phyloP scores from a whole-genome alignment of 306 rosid genomes.

The Sesbania bispinosa region DNA sequence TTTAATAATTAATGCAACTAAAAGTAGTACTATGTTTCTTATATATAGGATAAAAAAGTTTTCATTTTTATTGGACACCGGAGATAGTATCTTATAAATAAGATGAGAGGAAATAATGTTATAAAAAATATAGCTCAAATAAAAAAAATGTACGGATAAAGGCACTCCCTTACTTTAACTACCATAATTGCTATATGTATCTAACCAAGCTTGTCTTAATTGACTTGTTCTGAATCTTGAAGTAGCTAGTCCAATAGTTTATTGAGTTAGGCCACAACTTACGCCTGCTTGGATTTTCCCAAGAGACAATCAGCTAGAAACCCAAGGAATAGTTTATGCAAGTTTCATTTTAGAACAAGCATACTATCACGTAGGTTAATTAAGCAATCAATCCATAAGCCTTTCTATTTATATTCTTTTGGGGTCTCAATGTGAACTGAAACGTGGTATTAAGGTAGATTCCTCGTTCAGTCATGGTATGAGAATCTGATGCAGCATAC shows the following conservation, averaged over 20 bases:
- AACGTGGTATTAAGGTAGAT: conserved; percentile 28
- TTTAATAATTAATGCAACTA: no score
- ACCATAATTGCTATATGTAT: conserved; percentile 11
- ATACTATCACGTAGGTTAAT: conserved; percentile 23
- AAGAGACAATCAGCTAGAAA: conserved; percentile 43
- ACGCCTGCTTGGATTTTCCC: conserved; percentile 38
- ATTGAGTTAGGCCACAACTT: conserved; percentile 21
- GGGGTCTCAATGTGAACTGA: not conserved
- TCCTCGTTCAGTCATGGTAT: conserved; percentile 32
- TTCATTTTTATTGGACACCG: no score
- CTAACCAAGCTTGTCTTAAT: conserved; percentile 31
- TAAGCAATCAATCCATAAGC: conserved; percentile 26
- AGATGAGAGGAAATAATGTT: no score
- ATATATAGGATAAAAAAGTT: no score
- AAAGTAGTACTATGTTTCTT: no score
- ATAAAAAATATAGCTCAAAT: no score
- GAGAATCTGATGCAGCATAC: not conserved
- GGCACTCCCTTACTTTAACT: conserved; percentile 1
- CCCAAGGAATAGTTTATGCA: conserved; percentile 29
- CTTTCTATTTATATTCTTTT: conserved; percentile 1
- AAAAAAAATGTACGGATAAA: not conserved
- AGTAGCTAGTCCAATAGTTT: not conserved
- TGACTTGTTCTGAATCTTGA: conserved; percentile 35
- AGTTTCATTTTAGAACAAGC: conserved; percentile 4
- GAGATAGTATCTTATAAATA: no score